These are phyloP conservation scores for Tricholoma matsutake DNA, from an alignment of 768 basidiomycete species.

Conservation along the genomic window DNA sequence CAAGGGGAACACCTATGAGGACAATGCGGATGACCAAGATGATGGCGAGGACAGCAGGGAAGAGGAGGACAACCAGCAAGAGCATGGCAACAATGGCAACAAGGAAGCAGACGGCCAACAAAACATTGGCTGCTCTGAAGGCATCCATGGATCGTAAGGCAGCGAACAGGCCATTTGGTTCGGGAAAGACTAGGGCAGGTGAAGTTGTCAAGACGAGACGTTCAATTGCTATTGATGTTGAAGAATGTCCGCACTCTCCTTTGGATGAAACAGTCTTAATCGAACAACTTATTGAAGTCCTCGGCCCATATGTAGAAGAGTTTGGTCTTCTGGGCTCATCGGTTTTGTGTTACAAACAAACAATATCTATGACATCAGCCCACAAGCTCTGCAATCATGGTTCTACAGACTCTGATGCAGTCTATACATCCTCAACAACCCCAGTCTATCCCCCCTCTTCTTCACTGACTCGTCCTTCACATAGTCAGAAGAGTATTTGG, in stretches of 20 bases:
- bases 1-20: too few relatives aligned
- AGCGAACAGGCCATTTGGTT: constrained; percentile 32
- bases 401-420: constrained; percentile 27
- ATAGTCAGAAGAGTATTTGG: constrained; percentile 54
- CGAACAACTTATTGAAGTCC: constrained; percentile 47
- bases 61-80: too few relatives aligned
- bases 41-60: too few relatives aligned
- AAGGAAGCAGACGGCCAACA: too few relatives aligned
- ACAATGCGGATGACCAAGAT: too few relatives aligned
- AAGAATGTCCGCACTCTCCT: constrained; percentile 32
- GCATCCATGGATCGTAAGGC: constrained; percentile 41
- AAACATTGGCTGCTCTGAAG: constrained; percentile 53
- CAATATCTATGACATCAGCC: constrained; percentile 31
- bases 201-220: constrained; percentile 29
- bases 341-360: constrained; percentile 29
- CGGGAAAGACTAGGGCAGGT: constrained; percentile 31
- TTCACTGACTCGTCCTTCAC: constrained; percentile 8
- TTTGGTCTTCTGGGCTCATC: constrained; percentile 35
- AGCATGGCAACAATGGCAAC: too few relatives aligned
- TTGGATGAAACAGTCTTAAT: constrained; percentile 42
- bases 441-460: constrained; percentile 25
- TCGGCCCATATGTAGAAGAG: constrained; percentile 54
- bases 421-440: constrained; percentile 17
- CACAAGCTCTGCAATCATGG: constrained; percentile 32
- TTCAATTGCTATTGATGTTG: constrained; percentile 25